Base-by-base conservation (phyloP, 352 stramenopile genomes). In the Elongisporangium prolatum region DNA sequence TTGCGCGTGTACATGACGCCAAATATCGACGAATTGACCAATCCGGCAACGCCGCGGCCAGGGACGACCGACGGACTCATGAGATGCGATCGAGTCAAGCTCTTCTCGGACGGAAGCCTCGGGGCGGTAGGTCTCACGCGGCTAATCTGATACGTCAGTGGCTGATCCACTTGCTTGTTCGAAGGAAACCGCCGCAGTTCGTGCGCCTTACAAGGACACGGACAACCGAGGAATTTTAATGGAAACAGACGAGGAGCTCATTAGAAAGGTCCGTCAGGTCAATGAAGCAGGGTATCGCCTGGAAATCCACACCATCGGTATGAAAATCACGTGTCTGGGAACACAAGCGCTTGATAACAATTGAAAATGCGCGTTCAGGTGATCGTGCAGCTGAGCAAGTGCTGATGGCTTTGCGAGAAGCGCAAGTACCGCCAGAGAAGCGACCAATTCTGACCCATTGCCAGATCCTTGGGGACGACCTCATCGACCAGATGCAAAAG, bases 391-490 rank as follows among this genome's bases (percentile, higher is more conserved):
- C 80, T 9, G 80, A 85, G 57, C 84, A 89, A 61, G 87, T 95
- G 21, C 68, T 97, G 14, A 63, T 67, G 55, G 81, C 81, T 17
- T 76, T 97, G 21, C 66, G 77, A 34, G 50, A 62, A 49, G 86
- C 85, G 6, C 63, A 68, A 13, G 71, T 96, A 6, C 57, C 60
- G 0, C 55, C 65, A 0, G 64, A 76, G 5, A 81, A 81, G 48
- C 77, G 88, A n/a, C 81, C 88, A 0, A 88, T 97, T 60, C 72
- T 97, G 44, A 97, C 89, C 24, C 89, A 97, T 57, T 97, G 88
- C 59, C 89, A 97, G 67, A 89, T 97, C 51, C 65, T 97, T 11
- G 78, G 79, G 4, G 63, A 70, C 47, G 81, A 96, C 37, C 52
- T 95, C 18, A 78, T 97, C 21, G 34, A 59, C 6, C 57, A 80